Conservation (phyloP, 176 grass and related monocot species). For the Musa itinerans region DNA sequence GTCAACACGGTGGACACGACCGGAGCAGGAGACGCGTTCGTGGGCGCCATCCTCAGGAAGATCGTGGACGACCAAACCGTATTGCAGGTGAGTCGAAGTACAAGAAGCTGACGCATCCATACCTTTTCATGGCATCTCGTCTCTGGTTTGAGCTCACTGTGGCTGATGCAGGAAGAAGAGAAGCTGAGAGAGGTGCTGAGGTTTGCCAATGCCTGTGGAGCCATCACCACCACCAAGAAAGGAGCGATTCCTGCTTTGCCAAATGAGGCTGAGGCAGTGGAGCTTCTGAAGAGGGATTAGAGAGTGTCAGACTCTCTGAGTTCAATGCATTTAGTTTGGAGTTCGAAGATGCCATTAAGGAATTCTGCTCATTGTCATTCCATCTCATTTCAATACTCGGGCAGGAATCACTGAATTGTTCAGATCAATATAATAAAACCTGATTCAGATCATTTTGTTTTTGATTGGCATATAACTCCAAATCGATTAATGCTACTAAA, state of each 20-base stretch:
- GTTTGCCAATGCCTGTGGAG: slow-evolving; percentile 18
- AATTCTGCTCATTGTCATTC: too few relatives aligned
- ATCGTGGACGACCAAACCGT: slow-evolving; percentile 3
- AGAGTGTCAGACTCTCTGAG: neutral
- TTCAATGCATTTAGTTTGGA: too few relatives aligned
- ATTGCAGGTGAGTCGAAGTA: slow-evolving; percentile 8
- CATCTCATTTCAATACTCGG: too few relatives aligned
- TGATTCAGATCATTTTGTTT: too few relatives aligned
- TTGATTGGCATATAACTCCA: too few relatives aligned
- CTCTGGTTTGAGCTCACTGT: neutral
- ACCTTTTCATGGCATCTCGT: too few relatives aligned
- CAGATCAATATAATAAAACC: too few relatives aligned
- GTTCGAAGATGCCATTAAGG: too few relatives aligned
- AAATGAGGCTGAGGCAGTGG: neutral
- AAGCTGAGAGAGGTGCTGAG: slow-evolving; percentile 3
- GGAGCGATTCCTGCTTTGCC: slow-evolving; percentile 27
- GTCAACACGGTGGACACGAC: slow-evolving; percentile 9
- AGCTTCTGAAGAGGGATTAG: neutral
- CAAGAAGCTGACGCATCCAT: neutral
- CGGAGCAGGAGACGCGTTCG: slow-evolving; percentile 10
- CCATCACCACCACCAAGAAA: slow-evolving; percentile 13
- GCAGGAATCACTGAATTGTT: too few relatives aligned
- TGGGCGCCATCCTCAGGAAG: slow-evolving; percentile 10
- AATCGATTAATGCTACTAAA: too few relatives aligned
- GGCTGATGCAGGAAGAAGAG: neutral